Conservation (phyloP, 2,329 filamentous ascomycete genomes). For the Pseudocercospora macadamiae region DNA sequence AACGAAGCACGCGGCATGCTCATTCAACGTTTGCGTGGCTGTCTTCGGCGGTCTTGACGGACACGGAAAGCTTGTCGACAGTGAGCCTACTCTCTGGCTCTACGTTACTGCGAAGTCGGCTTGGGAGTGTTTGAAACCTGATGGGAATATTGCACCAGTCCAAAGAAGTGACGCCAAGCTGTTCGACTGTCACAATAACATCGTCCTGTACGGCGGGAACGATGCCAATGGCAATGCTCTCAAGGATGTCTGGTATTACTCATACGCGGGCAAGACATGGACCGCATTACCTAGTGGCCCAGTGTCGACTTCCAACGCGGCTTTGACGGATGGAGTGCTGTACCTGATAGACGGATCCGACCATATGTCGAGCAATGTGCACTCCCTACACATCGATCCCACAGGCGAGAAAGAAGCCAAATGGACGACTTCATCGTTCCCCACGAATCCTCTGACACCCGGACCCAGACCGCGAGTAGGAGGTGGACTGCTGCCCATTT, state of each 20-base stretch:
- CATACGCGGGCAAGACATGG: slow-evolving; percentile 33
- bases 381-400: slow-evolving; percentile 24
- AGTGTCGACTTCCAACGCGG: slow-evolving; percentile 38
- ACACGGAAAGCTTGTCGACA: slow-evolving; percentile 38
- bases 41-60: slow-evolving; percentile 45
- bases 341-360: slow-evolving; percentile 45
- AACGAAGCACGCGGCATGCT: slow-evolving; percentile 45
- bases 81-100: slow-evolving; percentile 45
- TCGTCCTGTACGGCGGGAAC: slow-evolving; percentile 36
- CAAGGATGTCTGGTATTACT: slow-evolving; percentile 38
- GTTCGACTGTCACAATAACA: slow-evolving; percentile 35
- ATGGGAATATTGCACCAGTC: slow-evolving; percentile 33
- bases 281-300: slow-evolving; percentile 35
- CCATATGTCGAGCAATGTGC: slow-evolving; percentile 35
- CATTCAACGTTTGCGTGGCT: slow-evolving; percentile 43
- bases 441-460: slow-evolving; percentile 48
- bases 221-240: slow-evolving; percentile 28
- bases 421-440: slow-evolving; percentile 47
- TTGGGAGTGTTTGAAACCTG: slow-evolving; percentile 33
- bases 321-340: slow-evolving; percentile 42
- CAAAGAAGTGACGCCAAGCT: slow-evolving; percentile 32
- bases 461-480: slow-evolving; percentile 45
- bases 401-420: slow-evolving; percentile 32
- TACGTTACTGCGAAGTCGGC: slow-evolving; percentile 40
- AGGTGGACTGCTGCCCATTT: slow-evolving; percentile 45